Base-by-base conservation (phyloP, 768 basidiomycete species). In the Calocera viscosa region DNA sequence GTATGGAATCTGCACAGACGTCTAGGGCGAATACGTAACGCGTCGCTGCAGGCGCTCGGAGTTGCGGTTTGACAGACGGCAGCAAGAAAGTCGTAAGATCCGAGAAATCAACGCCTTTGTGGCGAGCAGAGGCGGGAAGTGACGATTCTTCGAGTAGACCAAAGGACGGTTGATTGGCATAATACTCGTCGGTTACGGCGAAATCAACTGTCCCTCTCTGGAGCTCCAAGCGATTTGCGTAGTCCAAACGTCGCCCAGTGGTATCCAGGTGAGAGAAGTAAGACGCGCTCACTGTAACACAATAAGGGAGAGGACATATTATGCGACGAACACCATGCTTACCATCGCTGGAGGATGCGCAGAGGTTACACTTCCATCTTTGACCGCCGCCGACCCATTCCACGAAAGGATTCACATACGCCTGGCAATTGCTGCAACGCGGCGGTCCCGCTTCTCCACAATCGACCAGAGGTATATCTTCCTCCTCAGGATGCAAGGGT, bases 381-480 rank as follows among this genome's bases (percentile, higher is more conserved):
- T 82, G 81, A 3, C 96, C 96, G 1, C 90, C 90, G 10, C 88
- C 82, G 22, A 83, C 77, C 86, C 91, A 99, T 28, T 79, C 79
- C 75, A 88, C 92, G 93, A 93, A 98, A 0, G 94, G 89, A 73
- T 97, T 98, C 71, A 99, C 81, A 75, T 98, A 99, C 0, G 82
- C 91, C 70, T 91, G 82, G 75, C 96, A 99, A 35, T 83, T 80
- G 49, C 80, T 83, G 72, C 96, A 99, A 34, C 96, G 82, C 26
- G 89, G 83, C 14, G 95, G 96, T 14, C 93, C 94, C 0, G 75
- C 73, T 28, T 80, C 79, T 3, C 86, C 87, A 34, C 85, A 83
- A 66, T 90, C 84, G 2, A 97, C 85, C 3, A 91, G 70, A 0
- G 93, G 91, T 14, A 97, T 77, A 0, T 85, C 81, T 47, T 93